Conservation (phyloP, 169 alveolate genomes). For the Cryptosporidium bovis region DNA sequence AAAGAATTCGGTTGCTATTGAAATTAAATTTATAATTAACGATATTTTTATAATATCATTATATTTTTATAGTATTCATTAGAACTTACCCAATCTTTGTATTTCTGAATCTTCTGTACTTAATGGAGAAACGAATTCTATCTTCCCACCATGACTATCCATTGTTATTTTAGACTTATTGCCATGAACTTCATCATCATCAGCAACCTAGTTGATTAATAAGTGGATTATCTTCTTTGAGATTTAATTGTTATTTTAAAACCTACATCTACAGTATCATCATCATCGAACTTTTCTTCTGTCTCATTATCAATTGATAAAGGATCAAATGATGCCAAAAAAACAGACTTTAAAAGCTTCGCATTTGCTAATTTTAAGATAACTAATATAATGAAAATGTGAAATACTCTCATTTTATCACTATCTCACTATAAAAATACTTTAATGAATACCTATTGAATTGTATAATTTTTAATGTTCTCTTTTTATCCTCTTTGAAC, state of each 20-base stretch:
- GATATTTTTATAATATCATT: background rate
- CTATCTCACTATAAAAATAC: background rate
- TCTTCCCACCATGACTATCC: background rate
- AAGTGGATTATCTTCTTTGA: background rate
- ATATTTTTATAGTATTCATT: background rate
- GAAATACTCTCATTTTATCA: slow-evolving; percentile 24
- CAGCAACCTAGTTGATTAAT: slow-evolving; percentile 16
- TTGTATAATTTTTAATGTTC: background rate
- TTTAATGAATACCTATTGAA: background rate
- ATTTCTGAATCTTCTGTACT: slow-evolving; percentile 57
- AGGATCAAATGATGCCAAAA: slow-evolving; percentile 69
- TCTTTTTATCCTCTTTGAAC: too few relatives aligned
- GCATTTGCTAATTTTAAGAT: slow-evolving; percentile 30
- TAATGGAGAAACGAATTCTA: slow-evolving; percentile 39
- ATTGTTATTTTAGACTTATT: background rate
- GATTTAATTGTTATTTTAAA: background rate
- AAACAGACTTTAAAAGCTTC: slow-evolving; percentile 29
- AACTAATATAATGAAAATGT: background rate
- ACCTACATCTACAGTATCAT: slow-evolving; percentile 31
- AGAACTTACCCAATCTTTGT: slow-evolving; percentile 43
- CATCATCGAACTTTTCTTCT: background rate
- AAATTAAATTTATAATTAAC: background rate
- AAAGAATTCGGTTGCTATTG: slow-evolving; percentile 57
- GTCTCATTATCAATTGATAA: slow-evolving; percentile 29
- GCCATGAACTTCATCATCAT: background rate